Percentiles rank a stretch among this genome's conserved stretches.
Conservation (phyloP, 176 grass and related monocot genomes). For the Cenchrus americanus region DNA sequence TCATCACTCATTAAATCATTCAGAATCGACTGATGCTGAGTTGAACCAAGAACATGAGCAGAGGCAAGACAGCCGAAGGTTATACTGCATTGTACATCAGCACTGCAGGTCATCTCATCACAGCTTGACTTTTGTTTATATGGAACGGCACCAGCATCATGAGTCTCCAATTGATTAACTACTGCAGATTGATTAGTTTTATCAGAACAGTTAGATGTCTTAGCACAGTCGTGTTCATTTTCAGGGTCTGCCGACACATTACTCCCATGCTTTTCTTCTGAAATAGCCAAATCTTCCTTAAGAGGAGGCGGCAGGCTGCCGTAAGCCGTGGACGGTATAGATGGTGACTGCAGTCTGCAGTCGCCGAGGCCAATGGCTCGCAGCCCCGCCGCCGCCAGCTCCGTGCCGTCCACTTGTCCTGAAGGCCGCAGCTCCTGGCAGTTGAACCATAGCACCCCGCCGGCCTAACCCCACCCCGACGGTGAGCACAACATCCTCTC, state of each 20-base stretch:
- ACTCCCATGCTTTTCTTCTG: constrained; percentile 19
- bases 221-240: constrained; percentile 3
- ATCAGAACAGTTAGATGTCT: constrained; percentile 38
- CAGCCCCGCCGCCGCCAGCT: too few relatives aligned
- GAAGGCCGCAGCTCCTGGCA: too few relatives aligned
- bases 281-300: not conserved
- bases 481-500: too few relatives aligned
- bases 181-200: not conserved
- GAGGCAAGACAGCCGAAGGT: constrained; percentile 5
- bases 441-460: too few relatives aligned
- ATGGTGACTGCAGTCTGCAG: too few relatives aligned
- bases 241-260: constrained; percentile 24
- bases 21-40: not conserved
- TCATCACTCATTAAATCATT: constrained; percentile 21
- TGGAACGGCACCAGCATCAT: constrained; percentile 7
- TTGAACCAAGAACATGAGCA: constrained; percentile 17
- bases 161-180: constrained; percentile 11
- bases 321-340: too few relatives aligned
- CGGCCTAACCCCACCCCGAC: too few relatives aligned
- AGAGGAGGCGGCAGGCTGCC: too few relatives aligned
- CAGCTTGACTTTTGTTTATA: constrained; percentile 5
- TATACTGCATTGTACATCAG: constrained; percentile 14
- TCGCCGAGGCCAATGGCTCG: too few relatives aligned
- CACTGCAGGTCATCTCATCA: not conserved
- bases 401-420: too few relatives aligned